Base-by-base conservation (phyloP, 495 filamentous ascomycete species). In the Neurospora sp. region DNA sequence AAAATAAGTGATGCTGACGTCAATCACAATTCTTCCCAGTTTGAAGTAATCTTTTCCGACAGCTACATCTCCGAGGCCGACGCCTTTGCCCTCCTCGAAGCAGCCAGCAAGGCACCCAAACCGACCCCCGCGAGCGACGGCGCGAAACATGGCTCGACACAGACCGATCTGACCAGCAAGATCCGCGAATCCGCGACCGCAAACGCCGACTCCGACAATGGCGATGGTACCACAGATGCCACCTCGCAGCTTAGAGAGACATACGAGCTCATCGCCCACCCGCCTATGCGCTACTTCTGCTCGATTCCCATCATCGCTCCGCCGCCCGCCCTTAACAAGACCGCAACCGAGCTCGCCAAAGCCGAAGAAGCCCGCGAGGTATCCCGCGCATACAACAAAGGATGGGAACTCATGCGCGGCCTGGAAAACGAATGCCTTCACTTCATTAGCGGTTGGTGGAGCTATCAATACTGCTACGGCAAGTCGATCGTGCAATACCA, bases 361-460 rank as follows among this genome's bases (percentile, higher is more conserved):
- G 89, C 87, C 5, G 93, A 95, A 73, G 90, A 97, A 78, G 89
- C 92, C 73, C 93, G 93, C 70, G 96, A 98, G 80, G 86, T 98
- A 0, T 90, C 88, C 27, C 89, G 93, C 22, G 96, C 96, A 5
- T 92, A 91, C 1, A 89, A 93, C 39, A 88, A 92, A 31, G 96
- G 96, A 5, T 92, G 94, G 87, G 93, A 98, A 78, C 86, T 98
- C n/a, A 87, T 99, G 44, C 86, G 89, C 76, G 94, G 91, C 40
- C 91, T 99, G 80, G 89, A 98, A 44, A 94, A 92, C 10, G 85
- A 88, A 48, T 99, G 96, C 83, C 87, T 99, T 74, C 97, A 97
- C 82, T 97, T 91, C 81, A 86, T 93, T 66, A 91, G 88, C 1
- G 96, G 95, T 4, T 99, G 96, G 96, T 99, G 96, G 96, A 94